Conservation (phyloP, 768 basidiomycete genomes). For the Termitomyces sp. region DNA sequence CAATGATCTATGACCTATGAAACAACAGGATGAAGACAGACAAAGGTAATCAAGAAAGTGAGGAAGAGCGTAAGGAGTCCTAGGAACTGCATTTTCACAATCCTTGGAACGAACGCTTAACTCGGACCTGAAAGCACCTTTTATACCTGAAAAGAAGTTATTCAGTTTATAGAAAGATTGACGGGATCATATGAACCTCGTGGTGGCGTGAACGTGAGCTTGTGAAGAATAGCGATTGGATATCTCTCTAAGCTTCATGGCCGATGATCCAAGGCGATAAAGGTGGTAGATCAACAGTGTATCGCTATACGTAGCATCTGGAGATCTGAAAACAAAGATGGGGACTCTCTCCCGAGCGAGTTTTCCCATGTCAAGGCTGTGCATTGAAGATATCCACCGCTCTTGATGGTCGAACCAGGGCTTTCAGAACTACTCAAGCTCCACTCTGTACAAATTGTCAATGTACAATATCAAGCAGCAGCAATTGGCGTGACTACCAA, state of each 20-base stretch:
- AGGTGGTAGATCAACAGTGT: not conserved
- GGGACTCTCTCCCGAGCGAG: too few species aligned
- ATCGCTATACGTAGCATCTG: too few species aligned
- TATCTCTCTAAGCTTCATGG: too few species aligned
- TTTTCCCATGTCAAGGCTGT: too few species aligned
- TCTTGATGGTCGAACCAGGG: too few species aligned
- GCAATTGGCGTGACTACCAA: too few species aligned
- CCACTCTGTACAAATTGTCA: too few species aligned
- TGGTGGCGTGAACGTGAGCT: not conserved
- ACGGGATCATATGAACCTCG: not conserved
- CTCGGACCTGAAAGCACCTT: not conserved
- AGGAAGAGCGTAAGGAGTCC: not conserved
- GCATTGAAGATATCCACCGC: too few species aligned
- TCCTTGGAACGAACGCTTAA: not conserved
- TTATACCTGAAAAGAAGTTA: not conserved
- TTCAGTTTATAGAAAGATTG: not conserved
- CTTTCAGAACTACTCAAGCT: too few species aligned
- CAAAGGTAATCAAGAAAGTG: not conserved
- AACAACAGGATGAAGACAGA: not conserved
- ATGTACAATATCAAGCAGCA: too few species aligned
- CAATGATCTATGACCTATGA: not conserved
- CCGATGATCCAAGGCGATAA: not conserved
- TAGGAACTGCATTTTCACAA: not conserved
- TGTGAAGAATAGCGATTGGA: too few species aligned
- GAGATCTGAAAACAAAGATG: too few species aligned